These are phyloP conservation scores for Flaveria sonorensis DNA, from an alignment of 129 eudicot species.

Conservation along the genomic window DNA sequence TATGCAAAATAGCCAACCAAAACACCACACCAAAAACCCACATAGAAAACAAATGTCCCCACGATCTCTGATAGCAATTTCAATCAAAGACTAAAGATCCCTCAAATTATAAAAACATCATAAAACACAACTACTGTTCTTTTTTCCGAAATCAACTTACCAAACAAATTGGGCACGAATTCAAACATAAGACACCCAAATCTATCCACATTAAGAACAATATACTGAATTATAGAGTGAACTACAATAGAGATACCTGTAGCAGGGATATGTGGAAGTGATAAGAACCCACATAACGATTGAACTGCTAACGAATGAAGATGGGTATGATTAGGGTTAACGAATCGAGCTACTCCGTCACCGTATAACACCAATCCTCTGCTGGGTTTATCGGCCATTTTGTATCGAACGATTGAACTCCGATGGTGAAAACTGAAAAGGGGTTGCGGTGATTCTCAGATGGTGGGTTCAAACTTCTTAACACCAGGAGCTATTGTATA, in stretches of 20 bases:
- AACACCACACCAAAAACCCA: not conserved
- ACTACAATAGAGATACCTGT: conserved; percentile 34
- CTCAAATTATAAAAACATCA: not conserved
- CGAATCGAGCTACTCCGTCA: conserved; percentile 68
- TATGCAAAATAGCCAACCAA: not conserved
- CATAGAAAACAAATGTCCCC: not conserved
- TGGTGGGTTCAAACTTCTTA: no score
- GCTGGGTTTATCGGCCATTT: conserved; percentile 94
- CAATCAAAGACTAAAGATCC: conserved; percentile 1
- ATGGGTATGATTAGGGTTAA: conserved; percentile 60
- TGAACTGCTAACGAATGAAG: conserved; percentile 73
- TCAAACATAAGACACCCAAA: no score
- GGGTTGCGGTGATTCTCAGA: conserved; percentile 24
- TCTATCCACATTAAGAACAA: no score
- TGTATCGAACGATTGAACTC: not conserved
- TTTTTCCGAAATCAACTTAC: not conserved
- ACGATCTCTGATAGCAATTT: not conserved
- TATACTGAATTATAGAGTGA: no score
- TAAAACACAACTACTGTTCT: not conserved
- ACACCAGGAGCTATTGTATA: no score
- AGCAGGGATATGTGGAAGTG: conserved; percentile 73
- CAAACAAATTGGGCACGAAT: not conserved
- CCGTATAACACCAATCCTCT: conserved; percentile 79
- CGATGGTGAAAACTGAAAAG: conserved; percentile 13
- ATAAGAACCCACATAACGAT: conserved; percentile 75